A percentile compares a stretch with the other conserved stretches of the same genome.
Conservation (phyloP, 371 early-diverging fungal genomes). For the Choanephora cucurbitarum region DNA sequence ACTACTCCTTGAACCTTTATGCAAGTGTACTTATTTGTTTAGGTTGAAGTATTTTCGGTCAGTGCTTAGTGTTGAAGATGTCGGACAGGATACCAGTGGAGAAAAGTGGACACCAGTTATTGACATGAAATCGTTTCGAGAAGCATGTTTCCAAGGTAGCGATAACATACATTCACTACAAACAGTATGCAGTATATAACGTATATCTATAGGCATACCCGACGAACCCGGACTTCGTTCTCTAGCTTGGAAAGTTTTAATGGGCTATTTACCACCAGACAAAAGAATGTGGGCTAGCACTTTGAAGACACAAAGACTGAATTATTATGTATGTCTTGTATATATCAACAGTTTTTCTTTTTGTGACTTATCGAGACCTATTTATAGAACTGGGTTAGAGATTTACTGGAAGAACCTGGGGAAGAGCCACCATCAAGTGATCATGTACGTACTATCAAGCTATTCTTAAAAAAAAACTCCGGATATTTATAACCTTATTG, state of each 20-base stretch:
- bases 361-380: too few relatives aligned
- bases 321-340: slow-evolving; percentile 62
- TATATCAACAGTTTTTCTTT: neutral
- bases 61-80: slow-evolving; percentile 31
- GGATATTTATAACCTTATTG: slow-evolving; percentile 1
- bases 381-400: slow-evolving; percentile 56
- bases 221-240: slow-evolving; percentile 71
- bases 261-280: slow-evolving; percentile 77
- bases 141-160: slow-evolving; percentile 55
- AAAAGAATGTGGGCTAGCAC: slow-evolving; percentile 66
- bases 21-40: neutral
- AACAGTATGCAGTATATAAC: neutral
- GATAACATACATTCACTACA: neutral
- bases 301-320: slow-evolving; percentile 51
- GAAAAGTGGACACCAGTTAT: slow-evolving; percentile 43
- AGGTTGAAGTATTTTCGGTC: slow-evolving; percentile 47
- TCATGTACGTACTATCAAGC: slow-evolving; percentile 34
- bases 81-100: slow-evolving; percentile 16
- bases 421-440: slow-evolving; percentile 46
- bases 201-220: slow-evolving; percentile 62
- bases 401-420: slow-evolving; percentile 54
- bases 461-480: neutral
- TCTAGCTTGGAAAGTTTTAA: slow-evolving; percentile 73
- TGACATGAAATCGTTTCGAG: slow-evolving; percentile 52
- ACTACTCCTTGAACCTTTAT: neutral